Conservation (phyloP, 2,329 filamentous ascomycete genomes). For the Colletotrichum theobromicola region DNA sequence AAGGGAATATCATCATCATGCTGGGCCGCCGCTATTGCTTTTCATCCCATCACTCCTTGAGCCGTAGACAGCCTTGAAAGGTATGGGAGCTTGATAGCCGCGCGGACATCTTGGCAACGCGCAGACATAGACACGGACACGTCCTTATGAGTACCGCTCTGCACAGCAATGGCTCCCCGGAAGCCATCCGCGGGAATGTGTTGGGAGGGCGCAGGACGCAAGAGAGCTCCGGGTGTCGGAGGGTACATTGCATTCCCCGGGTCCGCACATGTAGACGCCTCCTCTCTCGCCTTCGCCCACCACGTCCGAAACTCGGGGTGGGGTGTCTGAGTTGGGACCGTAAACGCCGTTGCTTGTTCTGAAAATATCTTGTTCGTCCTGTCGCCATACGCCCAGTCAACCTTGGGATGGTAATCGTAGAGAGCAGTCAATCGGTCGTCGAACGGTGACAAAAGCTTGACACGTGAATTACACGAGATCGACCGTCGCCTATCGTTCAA, state of each 20-base stretch:
- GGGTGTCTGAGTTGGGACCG: neutral
- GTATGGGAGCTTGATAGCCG: neutral
- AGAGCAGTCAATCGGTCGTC: neutral
- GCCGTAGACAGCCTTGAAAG: neutral
- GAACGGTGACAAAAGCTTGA: neutral
- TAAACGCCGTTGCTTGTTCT: neutral
- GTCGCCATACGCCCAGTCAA: neutral
- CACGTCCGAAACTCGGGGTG: neutral
- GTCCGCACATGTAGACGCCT: neutral
- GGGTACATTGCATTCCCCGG: neutral
- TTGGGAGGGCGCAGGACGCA: neutral
- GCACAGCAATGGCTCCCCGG: neutral
- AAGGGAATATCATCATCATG: neutral
- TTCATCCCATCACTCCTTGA: neutral
- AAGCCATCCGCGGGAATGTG: neutral
- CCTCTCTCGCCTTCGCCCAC: neutral
- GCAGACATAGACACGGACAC: neutral
- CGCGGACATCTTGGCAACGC: neutral
- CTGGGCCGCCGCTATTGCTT: neutral
- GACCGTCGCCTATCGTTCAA: neutral
- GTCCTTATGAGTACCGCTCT: neutral
- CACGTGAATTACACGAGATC: neutral
- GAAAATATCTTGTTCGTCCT: neutral
- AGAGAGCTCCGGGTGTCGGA: neutral
- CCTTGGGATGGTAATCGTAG: neutral